Base-by-base conservation (phyloP, 2,329 filamentous ascomycete genomes). In the Aspergillus fumigatiaffinis region DNA sequence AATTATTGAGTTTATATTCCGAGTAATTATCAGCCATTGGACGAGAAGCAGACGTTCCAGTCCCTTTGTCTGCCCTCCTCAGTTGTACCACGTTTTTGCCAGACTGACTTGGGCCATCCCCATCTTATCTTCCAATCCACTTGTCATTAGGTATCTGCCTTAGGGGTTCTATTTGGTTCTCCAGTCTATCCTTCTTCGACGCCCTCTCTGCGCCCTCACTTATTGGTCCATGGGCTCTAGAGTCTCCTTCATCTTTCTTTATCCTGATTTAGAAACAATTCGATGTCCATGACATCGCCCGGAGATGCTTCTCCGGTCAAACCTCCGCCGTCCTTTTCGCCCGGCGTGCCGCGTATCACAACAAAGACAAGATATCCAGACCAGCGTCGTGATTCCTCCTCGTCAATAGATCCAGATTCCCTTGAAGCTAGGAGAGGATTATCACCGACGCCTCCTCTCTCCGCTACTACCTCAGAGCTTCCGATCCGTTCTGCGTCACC, bases 401-500 rank as follows among this genome's bases (percentile, higher is more conserved):
- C 75, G 57, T 74, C 78, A 57, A 56, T 76, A 63, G 73, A 72
- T 53, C 63, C 72, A 8, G 70, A 75, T 48, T 60, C 73, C 58
- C 82, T 82, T 63, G 84, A 86, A 54, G 76, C 80, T 48, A 80
- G 72, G 53, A 76, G 85, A 56, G 84, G 41, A 81, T 84, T 46
- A 75, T 87, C 60, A 79, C 88, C 69, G 79, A 86, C 71, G 73
- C 70, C 72, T 49, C 67, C 74, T 53, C 70, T 73, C 25, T 71
- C 87, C 50, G 85, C 86, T 20, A 87, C 86, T 3, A 78, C 88
- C 28, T 85, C 87, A n/a, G 86, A 87, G 7, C 83, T 87, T 0
- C 83, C 83, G 20, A 90, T 87, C 49, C 82, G 88, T 60, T 84
- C 88, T 38, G 83, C 83, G 64, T 91, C 88, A 8, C 88, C 88